Base-by-base conservation (phyloP, 768 basidiomycete species). In the Mycena crocata region DNA sequence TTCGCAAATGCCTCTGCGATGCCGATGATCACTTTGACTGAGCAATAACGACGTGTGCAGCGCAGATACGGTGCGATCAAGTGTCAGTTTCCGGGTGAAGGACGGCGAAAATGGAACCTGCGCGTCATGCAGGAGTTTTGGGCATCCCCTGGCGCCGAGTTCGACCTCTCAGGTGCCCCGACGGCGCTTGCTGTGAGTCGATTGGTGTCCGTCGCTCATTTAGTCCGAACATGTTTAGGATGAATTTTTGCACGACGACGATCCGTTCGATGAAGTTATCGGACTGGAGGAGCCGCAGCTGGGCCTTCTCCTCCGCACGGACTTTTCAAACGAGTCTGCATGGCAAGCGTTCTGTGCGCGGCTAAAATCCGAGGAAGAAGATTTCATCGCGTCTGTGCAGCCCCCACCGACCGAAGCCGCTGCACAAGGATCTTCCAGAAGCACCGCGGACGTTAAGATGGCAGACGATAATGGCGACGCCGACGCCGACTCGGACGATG, bases 241-340 rank as follows among this genome's bases (percentile, higher is more conserved):
- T 9, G 70, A 75, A 12, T 69, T 75, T 37, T 57, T 71, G 17
- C 57, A 71, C 51, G 90, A 90, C 72, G 73, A 75, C 12, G 91
- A 93, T 75, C 86, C 86, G 2, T 73, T 86, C 64, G 90, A 92
- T 74, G 74, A 72, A 14, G 67, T 80, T 54, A 68, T 85, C 34
- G 75, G 79, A n/a, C n/a, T n/a, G 24, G 82, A 86, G 26, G 83
- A 79, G 9, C 82, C 82, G 1, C 86, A 87, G 62, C 71, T 88
- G 44, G 91, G 91, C 17, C 71, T 93, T 64, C 73, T 94, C 49
- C 73, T 94, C n/a, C 88, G 93, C 40, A 90, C 92, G 13, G 91
- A 94, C 71, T 93, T 85, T 74, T 83, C 87, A 12, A 78, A 91
- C 73, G 90, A 93, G 35, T 79, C 80, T 9, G 87, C 92, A 1